These are phyloP conservation scores for Raffaelea arxii DNA, from an alignment of 2,329 filamentous ascomycete species.

Conservation along the genomic window DNA sequence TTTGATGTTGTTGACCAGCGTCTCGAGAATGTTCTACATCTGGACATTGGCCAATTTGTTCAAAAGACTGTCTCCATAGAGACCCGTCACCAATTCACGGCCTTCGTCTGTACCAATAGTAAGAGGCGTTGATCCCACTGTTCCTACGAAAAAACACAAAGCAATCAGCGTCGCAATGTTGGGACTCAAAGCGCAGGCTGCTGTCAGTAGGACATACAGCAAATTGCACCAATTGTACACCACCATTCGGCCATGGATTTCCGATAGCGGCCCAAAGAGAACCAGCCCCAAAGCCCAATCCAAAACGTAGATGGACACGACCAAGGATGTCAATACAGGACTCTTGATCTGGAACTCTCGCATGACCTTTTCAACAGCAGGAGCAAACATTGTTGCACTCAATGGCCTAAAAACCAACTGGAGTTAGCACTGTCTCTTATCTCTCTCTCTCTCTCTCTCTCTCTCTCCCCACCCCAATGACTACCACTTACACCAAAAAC, in stretches of 20 bases:
- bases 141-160: neutral
- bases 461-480: neutral
- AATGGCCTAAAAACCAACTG: neutral
- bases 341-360: neutral
- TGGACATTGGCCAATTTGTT: neutral
- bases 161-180: neutral
- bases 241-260: neutral
- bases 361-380: neutral
- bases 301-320: neutral
- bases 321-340: neutral
- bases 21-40: neutral
- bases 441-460: no score
- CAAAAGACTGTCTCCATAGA: slow-evolving; percentile 17
- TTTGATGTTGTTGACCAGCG: neutral
- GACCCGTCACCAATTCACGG: slow-evolving; percentile 19
- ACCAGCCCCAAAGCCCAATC: neutral
- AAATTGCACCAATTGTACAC: neutral
- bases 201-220: neutral
- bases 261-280: neutral
- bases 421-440: neutral
- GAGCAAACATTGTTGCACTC: neutral
- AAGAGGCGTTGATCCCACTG: neutral
- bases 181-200: neutral
- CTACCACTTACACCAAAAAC: neutral
- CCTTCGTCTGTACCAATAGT: slow-evolving; percentile 10